A percentile compares a stretch with the other conserved stretches of the same genome.
phyloP scores from a whole-genome alignment of 225 moss, liverwort and hornwort genomes.

The Thuidium tamariscinum region DNA sequence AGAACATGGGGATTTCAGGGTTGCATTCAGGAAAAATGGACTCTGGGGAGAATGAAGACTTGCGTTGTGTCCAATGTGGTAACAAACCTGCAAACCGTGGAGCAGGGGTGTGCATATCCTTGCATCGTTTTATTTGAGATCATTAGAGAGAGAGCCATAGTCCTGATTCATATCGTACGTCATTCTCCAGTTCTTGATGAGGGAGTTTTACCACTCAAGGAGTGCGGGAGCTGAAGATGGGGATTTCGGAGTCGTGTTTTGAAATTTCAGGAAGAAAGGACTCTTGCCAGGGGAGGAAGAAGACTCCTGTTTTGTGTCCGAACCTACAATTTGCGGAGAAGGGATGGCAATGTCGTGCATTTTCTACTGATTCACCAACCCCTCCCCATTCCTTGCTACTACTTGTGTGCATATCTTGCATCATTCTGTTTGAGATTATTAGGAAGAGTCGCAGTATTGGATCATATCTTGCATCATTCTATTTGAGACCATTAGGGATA shows the following conservation, averaged over 20 bases:
- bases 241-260: not conserved
- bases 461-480: not conserved
- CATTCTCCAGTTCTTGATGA: constrained; percentile 22
- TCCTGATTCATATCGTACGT: not conserved
- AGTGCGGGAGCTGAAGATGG: not conserved
- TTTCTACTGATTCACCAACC: not conserved
- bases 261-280: not conserved
- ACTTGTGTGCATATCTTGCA: not conserved
- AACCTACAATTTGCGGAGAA: not conserved
- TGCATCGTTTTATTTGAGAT: not conserved
- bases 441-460: not conserved
- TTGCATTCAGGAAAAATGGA: not conserved
- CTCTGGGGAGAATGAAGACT: not conserved
- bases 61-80: not conserved
- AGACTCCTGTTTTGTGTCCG: not conserved
- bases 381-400: not conserved
- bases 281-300: not conserved
- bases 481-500: not conserved
- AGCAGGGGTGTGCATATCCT: not conserved
- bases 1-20: not conserved
- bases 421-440: not conserved
- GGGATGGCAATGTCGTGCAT: not conserved
- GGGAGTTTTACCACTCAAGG: constrained; percentile 13
- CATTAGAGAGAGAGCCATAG: not conserved
- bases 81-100: not conserved